Percentiles rank a stretch among this genome's conserved stretches.
Evolutionary conservation across 192 early-diverging fungal species (phyloP).

Genomic region (Backusella macrospora): DNA sequence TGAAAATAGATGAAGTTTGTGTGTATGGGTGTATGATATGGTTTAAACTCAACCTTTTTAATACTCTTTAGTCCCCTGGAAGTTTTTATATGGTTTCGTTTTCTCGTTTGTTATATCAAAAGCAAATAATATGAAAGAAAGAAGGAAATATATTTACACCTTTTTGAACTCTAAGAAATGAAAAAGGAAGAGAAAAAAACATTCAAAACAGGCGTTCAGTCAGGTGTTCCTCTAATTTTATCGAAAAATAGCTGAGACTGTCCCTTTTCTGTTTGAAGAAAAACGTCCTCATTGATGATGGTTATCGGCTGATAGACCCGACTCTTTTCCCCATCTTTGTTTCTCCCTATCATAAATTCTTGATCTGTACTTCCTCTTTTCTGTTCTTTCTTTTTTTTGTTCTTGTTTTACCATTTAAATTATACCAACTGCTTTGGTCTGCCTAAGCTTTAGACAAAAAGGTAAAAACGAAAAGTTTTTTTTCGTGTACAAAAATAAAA

Average conservation of each 20-base stretch:
- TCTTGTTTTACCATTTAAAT: background rate
- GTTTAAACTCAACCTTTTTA: slow-evolving; percentile 16
- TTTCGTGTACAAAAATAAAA: slow-evolving; percentile 2
- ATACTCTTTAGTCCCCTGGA: background rate
- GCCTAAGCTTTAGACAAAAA: background rate
- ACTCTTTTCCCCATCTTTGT: slow-evolving; percentile 6
- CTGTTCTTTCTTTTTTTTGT: background rate
- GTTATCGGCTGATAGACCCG: slow-evolving; percentile 10
- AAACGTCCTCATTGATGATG: slow-evolving; percentile 13
- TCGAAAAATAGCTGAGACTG: slow-evolving; percentile 15
- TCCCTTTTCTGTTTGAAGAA: slow-evolving; percentile 17
- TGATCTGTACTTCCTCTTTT: background rate
- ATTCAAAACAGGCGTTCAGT: slow-evolving; percentile 10
- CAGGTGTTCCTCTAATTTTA: slow-evolving; percentile 13
- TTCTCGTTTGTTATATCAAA: slow-evolving; percentile 8
- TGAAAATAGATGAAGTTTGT: slow-evolving; percentile 15
- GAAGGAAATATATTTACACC: background rate
- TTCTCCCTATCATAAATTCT: background rate
- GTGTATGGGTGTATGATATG: slow-evolving; percentile 12
- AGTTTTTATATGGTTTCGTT: background rate
- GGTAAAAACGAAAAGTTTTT: background rate
- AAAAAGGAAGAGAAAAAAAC: background rate
- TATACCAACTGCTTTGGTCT: background rate
- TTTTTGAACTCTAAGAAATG: background rate
- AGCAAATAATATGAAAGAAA: slow-evolving; percentile 10